A percentile compares a stretch with the other conserved stretches of the same genome.
Conservation (phyloP, 2,329 filamentous ascomycete species). For the Scytalidium lignicola region DNA sequence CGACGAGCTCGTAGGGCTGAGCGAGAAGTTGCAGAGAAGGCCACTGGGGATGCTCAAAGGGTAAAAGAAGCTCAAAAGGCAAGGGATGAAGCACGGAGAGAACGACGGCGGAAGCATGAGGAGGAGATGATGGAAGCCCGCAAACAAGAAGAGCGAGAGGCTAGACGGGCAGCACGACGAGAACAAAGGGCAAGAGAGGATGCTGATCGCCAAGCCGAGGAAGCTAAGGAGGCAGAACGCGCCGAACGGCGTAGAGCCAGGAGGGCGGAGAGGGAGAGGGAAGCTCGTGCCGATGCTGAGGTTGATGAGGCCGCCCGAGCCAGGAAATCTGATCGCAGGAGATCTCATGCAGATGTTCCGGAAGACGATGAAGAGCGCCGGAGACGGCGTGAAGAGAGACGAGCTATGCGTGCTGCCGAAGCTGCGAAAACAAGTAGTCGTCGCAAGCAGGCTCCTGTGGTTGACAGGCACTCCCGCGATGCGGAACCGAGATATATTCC, state of each 20-base stretch:
- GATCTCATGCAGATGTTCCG: slow-evolving; percentile 37
- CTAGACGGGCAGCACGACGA: slow-evolving; percentile 50
- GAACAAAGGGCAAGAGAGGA: slow-evolving; percentile 46
- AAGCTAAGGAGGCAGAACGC: slow-evolving; percentile 37
- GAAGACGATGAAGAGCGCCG: slow-evolving; percentile 52
- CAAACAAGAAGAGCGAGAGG: slow-evolving; percentile 53
- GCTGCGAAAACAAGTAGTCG: slow-evolving; percentile 33
- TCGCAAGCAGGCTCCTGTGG: slow-evolving; percentile 37
- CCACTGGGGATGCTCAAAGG: slow-evolving; percentile 46
- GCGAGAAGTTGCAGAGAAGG: slow-evolving; percentile 42
- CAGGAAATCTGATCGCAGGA: slow-evolving; percentile 41
- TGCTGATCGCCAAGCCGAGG: slow-evolving; percentile 23
- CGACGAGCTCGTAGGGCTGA: slow-evolving; percentile 55
- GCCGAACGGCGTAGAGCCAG: slow-evolving; percentile 45
- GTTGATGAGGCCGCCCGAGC: slow-evolving; percentile 39
- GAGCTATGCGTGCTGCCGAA: slow-evolving; percentile 33
- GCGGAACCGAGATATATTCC: slow-evolving; percentile 19
- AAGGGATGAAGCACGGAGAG: slow-evolving; percentile 52
- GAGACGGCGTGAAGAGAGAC: slow-evolving; percentile 48
- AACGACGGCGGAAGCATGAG: slow-evolving; percentile 50
- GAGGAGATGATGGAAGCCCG: slow-evolving; percentile 48
- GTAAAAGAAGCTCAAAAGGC: slow-evolving; percentile 48
- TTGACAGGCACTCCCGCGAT: slow-evolving; percentile 38
- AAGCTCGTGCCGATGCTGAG: slow-evolving; percentile 34
- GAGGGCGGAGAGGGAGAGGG: slow-evolving; percentile 40